Base-by-base conservation (phyloP, 441 rosid genomes). In the Arabidopsis lyrata region DNA sequence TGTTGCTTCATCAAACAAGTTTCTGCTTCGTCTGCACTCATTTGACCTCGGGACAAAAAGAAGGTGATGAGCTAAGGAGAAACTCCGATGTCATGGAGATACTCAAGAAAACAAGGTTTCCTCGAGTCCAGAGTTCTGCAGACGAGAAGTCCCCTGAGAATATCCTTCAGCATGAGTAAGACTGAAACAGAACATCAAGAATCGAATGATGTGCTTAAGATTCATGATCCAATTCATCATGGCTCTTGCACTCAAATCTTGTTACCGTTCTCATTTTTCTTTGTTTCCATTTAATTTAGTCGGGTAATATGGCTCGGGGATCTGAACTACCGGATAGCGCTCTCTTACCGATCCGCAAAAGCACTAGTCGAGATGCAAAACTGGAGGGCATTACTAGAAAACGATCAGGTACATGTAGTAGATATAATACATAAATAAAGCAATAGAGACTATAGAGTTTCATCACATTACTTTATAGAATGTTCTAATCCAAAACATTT, bases 321-420 rank as follows among this genome's bases (percentile, higher is more conserved):
- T 78, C 76, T 95, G 80, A 95, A 95, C 75, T 95, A 95, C 77
- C 94, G 99, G 31, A 93, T 95, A 60, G 96, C 97, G 0, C 89
- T 95, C 60, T 85, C 98, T 36, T 90, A 87, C 78, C 98, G 96
- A 77, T 91, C 95, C 44, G 98, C 98, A 13, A 95, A 90, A 88
- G 99, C 99, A 64, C 95, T 95, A 12, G 95, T 95, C 8, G 96
- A 93, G 86, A 95, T 95, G 99, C 89, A 90, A 80, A 93, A 90
- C 79, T 93, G 99, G 99, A 86, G 96, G 58, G 96, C 92, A 32
- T 81, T 95, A 78, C 81, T 95, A 59, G 90, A 91, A 80, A 95
- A 90, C 54, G 98, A 95, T 55, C 99, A 95, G 96, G 99, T 85
- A 77, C 62, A 45, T 22, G 8, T 56, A 10, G 42, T 63, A 34